Evolutionary conservation across 2,329 filamentous ascomycete species (phyloP), one percentile per base, ranked within the genome.

Genomic region (Pseudocercospora cruenta): DNA sequence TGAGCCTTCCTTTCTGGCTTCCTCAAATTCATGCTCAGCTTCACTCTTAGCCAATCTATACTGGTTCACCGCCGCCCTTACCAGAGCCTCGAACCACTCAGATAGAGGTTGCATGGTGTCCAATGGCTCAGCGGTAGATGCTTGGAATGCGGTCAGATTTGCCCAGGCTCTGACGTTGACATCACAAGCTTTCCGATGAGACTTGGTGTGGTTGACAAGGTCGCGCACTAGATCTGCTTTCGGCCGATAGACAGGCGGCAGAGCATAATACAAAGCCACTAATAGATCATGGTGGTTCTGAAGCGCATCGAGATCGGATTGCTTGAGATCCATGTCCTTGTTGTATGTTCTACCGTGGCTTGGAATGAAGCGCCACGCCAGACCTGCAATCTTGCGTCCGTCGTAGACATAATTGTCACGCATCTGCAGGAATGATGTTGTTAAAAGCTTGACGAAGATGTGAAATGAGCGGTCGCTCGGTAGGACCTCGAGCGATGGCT

Each of bases 211-310:
- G 68, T 87, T 82, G 14, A 89, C 86, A 5, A 89, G 80, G 60
- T 83, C 80, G 28, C 80, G 82, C 57, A 89, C 80, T 5, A 82
- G 78, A 60, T 83, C 79, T 4, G 87, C 69, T 51, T 82, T 80
- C 47, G 85, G 85, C n/a, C 87, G 81, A 71, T 80, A 84, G 1
- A 80, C 78, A 28, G 83, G 76, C 26, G 87, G 86, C 43, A 84
- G 83, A 49, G 82, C 83, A 80, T 82, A 88, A 72, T 88, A 88
- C 14, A 89, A 78, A 3, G 85, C 86, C 62, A 84, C 86, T 0
- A 89, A 80, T 16, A 89, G 78, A 71, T 89, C 86, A 68, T 88
- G 86, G 65, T 89, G 86, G 69, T 89, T 89, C 57, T 86, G 82
- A 54, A 89, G 76, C 1, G 87, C 85, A 60, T 85, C 82, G 12